Percentiles rank a stretch among this genome's conserved stretches.
Conservation (phyloP, 148 eudicot genomes). For the Fallopia convolvulus region DNA sequence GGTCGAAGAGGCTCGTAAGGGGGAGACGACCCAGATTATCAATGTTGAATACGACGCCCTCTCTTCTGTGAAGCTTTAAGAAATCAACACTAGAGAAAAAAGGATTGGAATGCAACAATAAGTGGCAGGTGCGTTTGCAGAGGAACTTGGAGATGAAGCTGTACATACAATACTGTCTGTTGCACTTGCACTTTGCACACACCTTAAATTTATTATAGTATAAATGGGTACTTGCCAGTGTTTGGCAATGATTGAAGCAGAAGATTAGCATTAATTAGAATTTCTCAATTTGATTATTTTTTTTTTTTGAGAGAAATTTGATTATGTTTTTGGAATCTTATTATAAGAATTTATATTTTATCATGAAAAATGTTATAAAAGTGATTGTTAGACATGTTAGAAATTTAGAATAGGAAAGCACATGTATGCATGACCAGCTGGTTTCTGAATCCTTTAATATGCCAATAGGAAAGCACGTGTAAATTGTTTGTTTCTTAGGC, state of each 20-base stretch:
- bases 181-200: not conserved
- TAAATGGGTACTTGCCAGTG: not conserved
- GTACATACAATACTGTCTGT: not conserved
- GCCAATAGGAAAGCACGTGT: no score
- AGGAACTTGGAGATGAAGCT: not conserved
- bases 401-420: no score
- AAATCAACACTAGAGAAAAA: not conserved
- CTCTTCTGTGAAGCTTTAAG: not conserved
- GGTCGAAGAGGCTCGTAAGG: conserved; percentile 27
- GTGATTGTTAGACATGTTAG: no score
- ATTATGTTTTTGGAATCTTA: no score
- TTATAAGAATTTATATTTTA: no score
- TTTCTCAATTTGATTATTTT: no score
- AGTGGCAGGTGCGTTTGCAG: conserved; percentile 4
- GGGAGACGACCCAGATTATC: conserved; percentile 17
- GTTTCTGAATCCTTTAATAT: no score
- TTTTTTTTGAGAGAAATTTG: no score
- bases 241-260: not conserved
- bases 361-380: no score
- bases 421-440: no score
- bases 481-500: no score
- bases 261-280: no score
- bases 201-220: not conserved
- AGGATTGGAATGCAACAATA: not conserved
- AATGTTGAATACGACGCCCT: conserved; percentile 21